Evolutionary conservation across 2,329 filamentous ascomycete genomes (phyloP), one percentile per base, ranked within the genome.

Genomic region (Didymella glomerata): DNA sequence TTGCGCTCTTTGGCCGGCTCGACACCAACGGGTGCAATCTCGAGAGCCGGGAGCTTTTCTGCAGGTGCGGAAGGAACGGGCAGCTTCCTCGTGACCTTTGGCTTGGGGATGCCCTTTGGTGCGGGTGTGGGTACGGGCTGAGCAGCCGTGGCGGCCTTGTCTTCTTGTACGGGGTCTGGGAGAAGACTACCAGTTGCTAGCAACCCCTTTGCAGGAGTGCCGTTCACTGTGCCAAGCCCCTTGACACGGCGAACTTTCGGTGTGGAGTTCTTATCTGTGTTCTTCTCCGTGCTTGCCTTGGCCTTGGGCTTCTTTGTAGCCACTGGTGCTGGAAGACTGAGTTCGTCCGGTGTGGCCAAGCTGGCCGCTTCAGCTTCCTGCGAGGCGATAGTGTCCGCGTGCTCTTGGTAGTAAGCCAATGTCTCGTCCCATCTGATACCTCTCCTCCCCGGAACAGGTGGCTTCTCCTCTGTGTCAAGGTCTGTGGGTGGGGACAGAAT

Each of bases 361-460:
- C 67, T 68, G 48, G 71, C 69, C 9, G 69, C 70, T n/a, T 76
- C 72, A 0, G 71, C 73, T 22, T 68, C 40, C 14, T 64, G 63
- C 30, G 66, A 66, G 20, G 68, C 66, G 9, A 71, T 34, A 7
- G 68, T 73, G 14, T 74, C 71, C 13, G 69, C 72, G 41, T 67
- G 71, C 58, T 80, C 79, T 45, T 79, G 79, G 61, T 78, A 82
- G 56, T 81, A 80, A 6, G 76, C 78, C 10, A 84, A 68, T 27
- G 76, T 77, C 62, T 81, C 76, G 44, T 82, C 79, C 82, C 82
- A 84, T 11, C 71, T 74, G 5, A 84, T 78, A 53, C 64, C 73
- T 68, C 67, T 74, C 55, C 68, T 74, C 16, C 66, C 70, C 6
- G 67, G 58, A n/a, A 63, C 65, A 38, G 61, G 58, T n/a, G 30